Evolutionary conservation across 2,329 filamentous ascomycete genomes (phyloP).

Genomic region (Cladophialophora immunda): DNA sequence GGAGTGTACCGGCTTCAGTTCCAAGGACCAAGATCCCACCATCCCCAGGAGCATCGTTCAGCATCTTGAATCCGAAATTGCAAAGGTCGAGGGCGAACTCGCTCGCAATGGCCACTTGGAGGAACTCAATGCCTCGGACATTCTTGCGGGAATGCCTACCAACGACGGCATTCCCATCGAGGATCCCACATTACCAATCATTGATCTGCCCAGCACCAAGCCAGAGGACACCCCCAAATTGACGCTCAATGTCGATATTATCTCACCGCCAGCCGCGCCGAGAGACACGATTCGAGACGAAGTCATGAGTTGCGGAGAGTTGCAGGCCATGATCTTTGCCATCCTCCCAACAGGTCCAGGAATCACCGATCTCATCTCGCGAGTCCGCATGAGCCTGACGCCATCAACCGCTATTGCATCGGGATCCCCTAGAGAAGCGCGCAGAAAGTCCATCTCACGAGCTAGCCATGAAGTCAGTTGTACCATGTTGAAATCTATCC

Average conservation of each 20-base stretch:
- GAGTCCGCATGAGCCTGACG: conserved; percentile 47
- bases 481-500: conserved; percentile 41
- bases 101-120: conserved; percentile 43
- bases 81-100: conserved; percentile 45
- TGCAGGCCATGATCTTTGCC: conserved; percentile 45
- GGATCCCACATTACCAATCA: conserved; percentile 30
- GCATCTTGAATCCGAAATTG: conserved; percentile 47
- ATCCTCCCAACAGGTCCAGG: conserved; percentile 44
- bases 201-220: conserved; percentile 31
- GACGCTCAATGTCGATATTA: conserved; percentile 20
- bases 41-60: conserved; percentile 48
- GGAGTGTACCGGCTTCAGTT: conserved; percentile 45
- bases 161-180: conserved; percentile 38
- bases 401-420: conserved; percentile 43
- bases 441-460: conserved; percentile 38
- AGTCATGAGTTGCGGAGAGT: conserved; percentile 43
- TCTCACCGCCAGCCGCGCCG: conserved; percentile 9
- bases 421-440: conserved; percentile 33
- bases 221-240: conserved; percentile 27
- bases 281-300: conserved; percentile 40
- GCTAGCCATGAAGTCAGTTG: conserved; percentile 38
- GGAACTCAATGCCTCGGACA: conserved; percentile 40
- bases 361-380: conserved; percentile 44
- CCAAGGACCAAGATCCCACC: conserved; percentile 41
- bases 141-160: conserved; percentile 42